Conservation (phyloP, 2,329 filamentous ascomycete species). For the Apiospora phragmitis region DNA sequence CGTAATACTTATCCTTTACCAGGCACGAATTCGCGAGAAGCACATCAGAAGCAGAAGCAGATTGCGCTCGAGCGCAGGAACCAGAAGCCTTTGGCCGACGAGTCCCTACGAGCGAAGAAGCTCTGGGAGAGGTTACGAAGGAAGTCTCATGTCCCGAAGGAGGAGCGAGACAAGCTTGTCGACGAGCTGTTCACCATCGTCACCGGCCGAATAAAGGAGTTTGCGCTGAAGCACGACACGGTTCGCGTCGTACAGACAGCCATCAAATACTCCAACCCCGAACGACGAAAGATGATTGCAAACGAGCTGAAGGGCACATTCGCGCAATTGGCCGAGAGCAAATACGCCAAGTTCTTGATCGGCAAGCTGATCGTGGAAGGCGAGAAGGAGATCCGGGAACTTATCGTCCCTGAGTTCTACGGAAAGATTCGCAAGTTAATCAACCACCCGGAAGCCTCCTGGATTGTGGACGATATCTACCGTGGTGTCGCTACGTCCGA, state of each 20-base stretch:
- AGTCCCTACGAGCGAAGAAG: constrained; percentile 87
- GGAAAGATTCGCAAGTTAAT: constrained; percentile 90
- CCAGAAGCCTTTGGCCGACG: constrained; percentile 89
- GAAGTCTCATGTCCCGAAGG: constrained; percentile 89
- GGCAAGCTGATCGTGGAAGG: constrained; percentile 95
- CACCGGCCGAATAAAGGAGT: constrained; percentile 87
- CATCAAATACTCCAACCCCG: constrained; percentile 87
- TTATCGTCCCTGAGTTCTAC: constrained; percentile 94
- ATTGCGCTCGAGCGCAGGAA: constrained; percentile 86
- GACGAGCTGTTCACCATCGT: constrained; percentile 90
- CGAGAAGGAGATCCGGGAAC: constrained; percentile 80
- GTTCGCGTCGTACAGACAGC: constrained; percentile 96
- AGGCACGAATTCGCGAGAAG: constrained; percentile 75
- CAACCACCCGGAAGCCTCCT: constrained; percentile 93
- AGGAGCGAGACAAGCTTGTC: constrained; percentile 85
- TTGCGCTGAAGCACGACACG: constrained; percentile 97
- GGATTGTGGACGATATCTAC: constrained; percentile 98
- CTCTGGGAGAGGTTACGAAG: constrained; percentile 92
- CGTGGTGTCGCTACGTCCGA: constrained; percentile 80
- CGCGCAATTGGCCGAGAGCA: constrained; percentile 83
- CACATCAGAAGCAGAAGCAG: constrained; percentile 90
- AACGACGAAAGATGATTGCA: constrained; percentile 85
- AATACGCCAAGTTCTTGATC: constrained; percentile 96
- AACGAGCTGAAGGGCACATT: constrained; percentile 84
- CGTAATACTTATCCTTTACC: background rate